Percentiles rank a stretch among this genome's conserved stretches.
Conservation (phyloP, 352 stramenopile species). For the Pythium rishiriense region DNA sequence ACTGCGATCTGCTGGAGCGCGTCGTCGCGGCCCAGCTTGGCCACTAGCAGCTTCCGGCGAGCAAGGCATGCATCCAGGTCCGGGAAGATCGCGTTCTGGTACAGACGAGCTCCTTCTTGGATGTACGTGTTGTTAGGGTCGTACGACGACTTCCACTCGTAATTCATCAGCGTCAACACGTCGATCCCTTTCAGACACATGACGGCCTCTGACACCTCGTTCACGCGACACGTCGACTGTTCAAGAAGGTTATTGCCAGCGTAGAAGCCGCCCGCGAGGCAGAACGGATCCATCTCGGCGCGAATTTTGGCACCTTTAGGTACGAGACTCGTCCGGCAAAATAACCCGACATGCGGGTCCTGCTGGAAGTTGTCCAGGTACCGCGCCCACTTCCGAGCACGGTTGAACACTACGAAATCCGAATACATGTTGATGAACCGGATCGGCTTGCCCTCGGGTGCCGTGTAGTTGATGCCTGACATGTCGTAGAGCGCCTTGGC, state of each 20-base stretch:
- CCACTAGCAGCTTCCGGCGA: constrained; percentile 9
- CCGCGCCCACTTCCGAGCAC: constrained; percentile 13
- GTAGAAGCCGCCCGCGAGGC: neutral
- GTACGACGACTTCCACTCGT: constrained; percentile 24
- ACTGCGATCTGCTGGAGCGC: constrained; percentile 15
- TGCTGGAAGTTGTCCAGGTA: constrained; percentile 9
- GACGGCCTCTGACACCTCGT: constrained; percentile 20
- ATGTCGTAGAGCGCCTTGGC: constrained; percentile 20
- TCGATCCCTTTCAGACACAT: constrained; percentile 31
- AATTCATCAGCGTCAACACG: constrained; percentile 23
- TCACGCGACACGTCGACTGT: constrained; percentile 21
- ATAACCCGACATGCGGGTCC: constrained; percentile 19
- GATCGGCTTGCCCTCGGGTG: constrained; percentile 11
- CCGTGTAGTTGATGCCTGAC: constrained; percentile 19
- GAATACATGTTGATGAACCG: constrained; percentile 30
- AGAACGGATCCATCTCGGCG: constrained; percentile 8
- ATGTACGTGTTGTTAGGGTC: constrained; percentile 12
- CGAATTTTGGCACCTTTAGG: constrained; percentile 5
- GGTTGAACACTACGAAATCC: constrained; percentile 27
- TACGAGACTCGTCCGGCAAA: constrained; percentile 13
- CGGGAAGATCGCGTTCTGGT: constrained; percentile 18
- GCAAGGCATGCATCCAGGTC: constrained; percentile 24
- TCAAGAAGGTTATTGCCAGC: constrained; percentile 21
- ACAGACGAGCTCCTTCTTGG: constrained; percentile 9
- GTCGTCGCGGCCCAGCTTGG: constrained; percentile 10